These are phyloP conservation scores for Globisporangium polare DNA, from an alignment of 352 stramenopile species.

Conservation along the genomic window DNA sequence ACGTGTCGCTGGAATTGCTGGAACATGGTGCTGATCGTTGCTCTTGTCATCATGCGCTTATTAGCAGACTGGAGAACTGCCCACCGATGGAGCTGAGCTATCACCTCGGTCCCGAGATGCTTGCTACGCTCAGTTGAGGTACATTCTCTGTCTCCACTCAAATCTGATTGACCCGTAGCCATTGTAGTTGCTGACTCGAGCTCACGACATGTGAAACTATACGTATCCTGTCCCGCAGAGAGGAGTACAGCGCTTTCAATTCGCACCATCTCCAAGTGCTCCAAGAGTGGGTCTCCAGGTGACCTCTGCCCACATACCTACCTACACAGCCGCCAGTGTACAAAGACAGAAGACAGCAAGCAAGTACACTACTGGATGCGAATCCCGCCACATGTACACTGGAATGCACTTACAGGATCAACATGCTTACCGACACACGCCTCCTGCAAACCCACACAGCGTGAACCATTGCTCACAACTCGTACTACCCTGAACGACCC, in stretches of 20 bases:
- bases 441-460: no score
- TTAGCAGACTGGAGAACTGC: background rate
- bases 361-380: background rate
- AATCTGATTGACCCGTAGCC: background rate
- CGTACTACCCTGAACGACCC: background rate
- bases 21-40: background rate
- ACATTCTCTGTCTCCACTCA: background rate
- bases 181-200: background rate
- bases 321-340: background rate
- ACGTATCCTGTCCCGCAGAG: slow-evolving; percentile 12
- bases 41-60: background rate
- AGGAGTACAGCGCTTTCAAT: slow-evolving; percentile 50
- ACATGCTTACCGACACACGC: no score
- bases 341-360: background rate
- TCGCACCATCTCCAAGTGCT: slow-evolving; percentile 40
- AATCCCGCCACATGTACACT: no score
- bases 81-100: background rate
- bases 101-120: slow-evolving; percentile 1
- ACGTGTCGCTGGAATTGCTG: background rate
- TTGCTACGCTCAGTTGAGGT: slow-evolving; percentile 12
- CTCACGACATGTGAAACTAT: background rate
- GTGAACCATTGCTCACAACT: background rate
- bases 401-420: no score
- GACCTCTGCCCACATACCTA: background rate
- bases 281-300: slow-evolving; percentile 32